Base-by-base conservation (phyloP, 257 asterid species). In the Solanum medicagineum region DNA sequence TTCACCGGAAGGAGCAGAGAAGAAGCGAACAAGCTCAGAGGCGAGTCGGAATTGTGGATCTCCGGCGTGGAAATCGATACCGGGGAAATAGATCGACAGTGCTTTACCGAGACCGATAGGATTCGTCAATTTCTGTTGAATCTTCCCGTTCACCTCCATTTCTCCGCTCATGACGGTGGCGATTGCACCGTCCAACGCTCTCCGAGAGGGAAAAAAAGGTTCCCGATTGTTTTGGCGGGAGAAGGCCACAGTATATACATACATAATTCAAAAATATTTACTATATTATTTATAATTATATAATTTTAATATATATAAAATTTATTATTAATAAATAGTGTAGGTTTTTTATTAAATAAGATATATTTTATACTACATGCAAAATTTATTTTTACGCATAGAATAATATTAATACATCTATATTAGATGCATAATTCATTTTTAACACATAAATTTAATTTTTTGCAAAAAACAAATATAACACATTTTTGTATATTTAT, bases 11-110 rank as follows among this genome's bases (percentile, higher is more conserved):
- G 91, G 87, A 84, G 92, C 84, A 66, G 97, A 94, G 92, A 96
- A 94, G 90, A 94, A 93, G 63, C 73, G 84, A 77, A 89, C 84
- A 69, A 96, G 95, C 10, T 91, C 90, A 82, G 98, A 91, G 26
- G 95, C 86, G 86, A 96, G 95, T n/a, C 80, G 87, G 85, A 86
- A 85, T 83, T 90, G 92, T 53, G 92, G 88, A n/a, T 91, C 97
- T 36, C 90, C 93, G 79, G 69, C 66, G 16, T 91, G 81, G 45
- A 85, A 81, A 22, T 87, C 90, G 85, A 83, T 88, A 74, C 88
- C 88, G 84, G 95, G 96, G 60, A 91, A 91, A 89, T 95, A 95
- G 15, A 90, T 17, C 83, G 90, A 87, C 70, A 95, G 87, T 75
- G 89, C 85, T 81, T 91, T 89, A 82, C 87, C 84, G 49, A 94